These are phyloP conservation scores for Asterionellopsis glacialis DNA, from an alignment of 108 stramenopile genomes.

Conservation along the genomic window DNA sequence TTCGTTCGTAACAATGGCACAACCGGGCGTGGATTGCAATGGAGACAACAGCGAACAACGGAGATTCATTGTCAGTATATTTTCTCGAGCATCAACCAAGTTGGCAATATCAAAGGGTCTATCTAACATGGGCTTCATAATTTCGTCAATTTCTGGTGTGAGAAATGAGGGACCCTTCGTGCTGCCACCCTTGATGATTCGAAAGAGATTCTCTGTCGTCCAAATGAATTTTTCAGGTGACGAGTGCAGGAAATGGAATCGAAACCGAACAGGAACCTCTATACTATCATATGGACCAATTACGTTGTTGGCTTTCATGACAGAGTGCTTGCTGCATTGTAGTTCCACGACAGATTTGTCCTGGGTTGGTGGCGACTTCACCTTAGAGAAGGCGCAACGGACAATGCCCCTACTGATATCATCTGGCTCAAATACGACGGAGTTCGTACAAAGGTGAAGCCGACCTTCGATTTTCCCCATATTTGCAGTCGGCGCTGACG, in stretches of 20 bases:
- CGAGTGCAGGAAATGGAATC: constrained; percentile 72
- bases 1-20: constrained; percentile 54
- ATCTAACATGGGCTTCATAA: constrained; percentile 56
- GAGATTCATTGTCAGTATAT: constrained; percentile 36
- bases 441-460: constrained; percentile 66
- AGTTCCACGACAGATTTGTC: constrained; percentile 25
- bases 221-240: constrained; percentile 44
- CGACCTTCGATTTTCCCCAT: constrained; percentile 72
- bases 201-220: constrained; percentile 39
- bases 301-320: constrained; percentile 56
- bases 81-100: constrained; percentile 62
- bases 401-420: constrained; percentile 56
- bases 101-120: constrained; percentile 60
- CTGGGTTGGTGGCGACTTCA: constrained; percentile 45
- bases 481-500: constrained; percentile 31
- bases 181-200: constrained; percentile 21
- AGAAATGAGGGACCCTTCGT: constrained; percentile 12
- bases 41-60: constrained; percentile 43
- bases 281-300: constrained; percentile 57
- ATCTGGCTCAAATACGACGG: constrained; percentile 78
- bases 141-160: constrained; percentile 33
- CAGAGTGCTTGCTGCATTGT: constrained; percentile 29
- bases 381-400: constrained; percentile 56
- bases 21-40: constrained; percentile 51
- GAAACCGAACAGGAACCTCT: constrained; percentile 34